Percentiles rank a stretch among this genome's conserved stretches.
These are phyloP conservation scores for Iris macrosiphon DNA, from an alignment of 106 monocot species.

Conservation along the genomic window DNA sequence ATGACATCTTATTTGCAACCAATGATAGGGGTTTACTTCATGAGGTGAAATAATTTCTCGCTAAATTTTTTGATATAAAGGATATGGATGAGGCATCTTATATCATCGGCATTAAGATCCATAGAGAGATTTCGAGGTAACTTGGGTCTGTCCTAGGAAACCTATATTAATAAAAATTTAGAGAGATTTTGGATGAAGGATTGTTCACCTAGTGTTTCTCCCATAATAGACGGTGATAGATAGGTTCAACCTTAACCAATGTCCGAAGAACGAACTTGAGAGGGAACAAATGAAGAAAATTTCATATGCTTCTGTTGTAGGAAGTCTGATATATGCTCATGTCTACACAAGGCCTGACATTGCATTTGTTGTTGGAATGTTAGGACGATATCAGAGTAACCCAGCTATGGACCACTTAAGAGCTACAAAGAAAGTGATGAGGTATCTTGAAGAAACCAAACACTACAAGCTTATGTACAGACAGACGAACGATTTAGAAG, in stretches of 20 bases:
- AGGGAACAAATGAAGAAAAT: background rate
- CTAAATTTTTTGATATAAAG: too few relatives aligned
- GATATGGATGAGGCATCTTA: too few relatives aligned
- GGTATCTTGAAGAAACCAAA: too few relatives aligned
- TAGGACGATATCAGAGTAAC: conserved; percentile 1
- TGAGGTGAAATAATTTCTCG: too few relatives aligned
- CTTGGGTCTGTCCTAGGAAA: background rate
- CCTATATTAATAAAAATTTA: too few relatives aligned
- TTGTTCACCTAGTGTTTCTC: background rate
- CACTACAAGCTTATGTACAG: too few relatives aligned
- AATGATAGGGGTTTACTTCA: too few relatives aligned
- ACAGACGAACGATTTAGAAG: background rate
- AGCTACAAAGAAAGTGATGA: too few relatives aligned
- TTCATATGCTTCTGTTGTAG: background rate
- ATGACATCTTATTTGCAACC: too few relatives aligned
- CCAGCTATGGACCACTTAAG: background rate
- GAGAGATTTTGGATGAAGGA: too few relatives aligned
- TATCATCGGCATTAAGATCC: too few relatives aligned
- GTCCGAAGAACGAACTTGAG: background rate
- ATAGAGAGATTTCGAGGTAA: background rate
- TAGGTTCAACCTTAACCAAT: background rate
- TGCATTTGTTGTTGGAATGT: background rate
- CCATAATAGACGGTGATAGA: background rate
- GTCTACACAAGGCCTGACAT: background rate
- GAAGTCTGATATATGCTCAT: background rate